phyloP scores from a whole-genome alignment of 352 stramenopile genomes.

The Phytophthora sojae region DNA sequence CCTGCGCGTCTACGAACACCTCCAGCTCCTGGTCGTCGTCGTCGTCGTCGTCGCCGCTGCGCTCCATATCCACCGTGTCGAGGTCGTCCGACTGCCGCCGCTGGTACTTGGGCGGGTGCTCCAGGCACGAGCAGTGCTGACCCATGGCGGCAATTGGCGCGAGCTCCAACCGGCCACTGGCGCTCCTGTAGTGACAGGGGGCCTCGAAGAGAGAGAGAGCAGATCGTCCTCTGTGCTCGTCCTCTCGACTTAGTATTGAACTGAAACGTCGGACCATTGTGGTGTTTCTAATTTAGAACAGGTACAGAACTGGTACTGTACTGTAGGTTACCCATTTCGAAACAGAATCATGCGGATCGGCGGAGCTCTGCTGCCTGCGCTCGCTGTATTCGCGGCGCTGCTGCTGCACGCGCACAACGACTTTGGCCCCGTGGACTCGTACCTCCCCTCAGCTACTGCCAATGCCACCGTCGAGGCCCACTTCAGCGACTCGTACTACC shows the following conservation, averaged over 20 bases:
- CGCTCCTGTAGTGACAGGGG: background rate
- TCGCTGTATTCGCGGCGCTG: constrained; percentile 41
- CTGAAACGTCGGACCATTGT: constrained; percentile 18
- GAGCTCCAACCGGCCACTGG: constrained; percentile 2
- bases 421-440: constrained; percentile 60
- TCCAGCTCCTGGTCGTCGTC: constrained; percentile 41
- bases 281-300: background rate
- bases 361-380: constrained; percentile 1
- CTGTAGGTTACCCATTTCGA: too few relatives aligned
- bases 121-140: constrained; percentile 79
- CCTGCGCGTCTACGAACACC: constrained; percentile 34
- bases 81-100: constrained; percentile 64
- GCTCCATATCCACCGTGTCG: constrained; percentile 45
- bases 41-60: constrained; percentile 30
- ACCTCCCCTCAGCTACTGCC: constrained; percentile 15
- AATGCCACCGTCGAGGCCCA: constrained; percentile 51
- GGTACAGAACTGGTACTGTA: background rate
- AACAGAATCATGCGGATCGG: background rate
- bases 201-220: constrained; percentile 5
- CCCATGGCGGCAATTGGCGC: constrained; percentile 51
- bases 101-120: constrained; percentile 68
- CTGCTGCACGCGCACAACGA: constrained; percentile 54
- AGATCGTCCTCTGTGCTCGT: constrained; percentile 12
- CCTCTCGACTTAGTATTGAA: constrained; percentile 13
- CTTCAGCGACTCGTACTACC: constrained; percentile 73